Percentiles rank a stretch among this genome's conserved stretches.
These are phyloP conservation scores for Melaleuca quinquenervia DNA, from an alignment of 345 rosid species.

Conservation along the genomic window DNA sequence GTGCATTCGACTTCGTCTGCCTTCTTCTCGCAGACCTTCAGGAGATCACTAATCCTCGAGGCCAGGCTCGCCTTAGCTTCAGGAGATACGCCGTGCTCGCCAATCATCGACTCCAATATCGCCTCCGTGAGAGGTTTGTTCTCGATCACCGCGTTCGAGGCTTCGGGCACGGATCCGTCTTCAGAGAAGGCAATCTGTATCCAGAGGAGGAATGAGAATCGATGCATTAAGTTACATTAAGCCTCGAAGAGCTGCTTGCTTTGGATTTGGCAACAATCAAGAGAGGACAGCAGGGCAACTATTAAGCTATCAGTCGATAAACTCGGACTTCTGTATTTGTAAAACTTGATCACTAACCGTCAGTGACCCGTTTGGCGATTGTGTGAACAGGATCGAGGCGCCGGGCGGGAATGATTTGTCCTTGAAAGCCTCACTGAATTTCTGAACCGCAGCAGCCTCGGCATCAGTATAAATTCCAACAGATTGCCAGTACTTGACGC, in stretches of 20 bases:
- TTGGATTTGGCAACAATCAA: neutral
- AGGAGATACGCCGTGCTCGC: constrained; percentile 76
- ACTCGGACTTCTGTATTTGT: neutral
- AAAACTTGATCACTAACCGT: constrained; percentile 21
- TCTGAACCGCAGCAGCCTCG: constrained; percentile 64
- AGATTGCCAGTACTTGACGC: constrained; percentile 61
- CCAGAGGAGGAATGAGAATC: neutral
- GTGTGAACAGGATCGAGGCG: constrained; percentile 63
- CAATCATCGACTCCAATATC: constrained; percentile 61
- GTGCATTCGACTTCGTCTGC: neutral
- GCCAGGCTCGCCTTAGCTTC: constrained; percentile 43
- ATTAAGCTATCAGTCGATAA: neutral
- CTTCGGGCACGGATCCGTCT: constrained; percentile 45
- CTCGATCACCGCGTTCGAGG: constrained; percentile 35
- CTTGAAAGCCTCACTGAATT: constrained; percentile 44
- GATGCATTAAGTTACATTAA: neutral
- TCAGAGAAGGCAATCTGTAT: constrained; percentile 56
- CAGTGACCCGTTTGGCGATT: constrained; percentile 35
- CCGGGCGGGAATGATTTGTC: constrained; percentile 57
- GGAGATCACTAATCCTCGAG: constrained; percentile 29
- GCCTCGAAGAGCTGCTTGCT: neutral
- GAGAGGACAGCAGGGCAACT: neutral
- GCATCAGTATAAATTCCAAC: constrained; percentile 56
- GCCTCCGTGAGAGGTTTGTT: constrained; percentile 59
- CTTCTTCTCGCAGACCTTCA: constrained; percentile 5